Base-by-base conservation (phyloP, 1,139 yeast genomes). In the Suhomyces coccinellae region DNA sequence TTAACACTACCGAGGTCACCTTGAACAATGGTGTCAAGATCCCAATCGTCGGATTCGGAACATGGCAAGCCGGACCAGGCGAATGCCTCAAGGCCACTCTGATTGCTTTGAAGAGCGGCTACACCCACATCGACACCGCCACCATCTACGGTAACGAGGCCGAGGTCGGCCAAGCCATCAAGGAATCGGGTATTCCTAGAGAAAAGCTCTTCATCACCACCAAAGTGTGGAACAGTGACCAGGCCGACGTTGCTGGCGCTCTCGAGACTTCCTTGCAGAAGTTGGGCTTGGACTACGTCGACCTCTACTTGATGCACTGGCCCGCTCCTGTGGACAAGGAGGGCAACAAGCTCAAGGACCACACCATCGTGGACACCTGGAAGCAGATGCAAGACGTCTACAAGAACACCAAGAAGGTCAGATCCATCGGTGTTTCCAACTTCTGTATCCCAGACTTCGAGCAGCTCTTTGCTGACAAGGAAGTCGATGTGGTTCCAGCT, bases 261-360 rank as follows among this genome's bases (percentile, higher is more conserved):
- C 68, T 89, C 46, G 79, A 83, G 41, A 67, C 63, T 41, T 83
- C 95, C 3, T 75, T 90, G 58, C 62, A 77, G 55, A 81, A 82
- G 58, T 72, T 90, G 55, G 85, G 85, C 2, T 67, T 87, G 54
- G 95, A 87, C 44, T 90, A 90, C 58, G 83, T 90, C 47, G 97
- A 90, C 62, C 73, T 90, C 56, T 85, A 84, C 63, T 75, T 90
- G 62, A 78, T 88, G 59, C 97, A 91, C 68, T 89, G 96, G 96
- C 97, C 97, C 4, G 74, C 79, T 43, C 76, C 87, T 1, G 61
- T 80, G 47, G 72, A 76, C 43, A 59, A 65, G 4, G 48, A 45
- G 12, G 65, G 67, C 47, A 71, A 70, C 49, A 63, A 32, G 46
- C 36, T 22, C 35, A 31, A 38, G 27, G 31, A 34, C 24, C 22